Base-by-base conservation (phyloP, 73 alveolate genomes). In the Breviolum minutum region DNA sequence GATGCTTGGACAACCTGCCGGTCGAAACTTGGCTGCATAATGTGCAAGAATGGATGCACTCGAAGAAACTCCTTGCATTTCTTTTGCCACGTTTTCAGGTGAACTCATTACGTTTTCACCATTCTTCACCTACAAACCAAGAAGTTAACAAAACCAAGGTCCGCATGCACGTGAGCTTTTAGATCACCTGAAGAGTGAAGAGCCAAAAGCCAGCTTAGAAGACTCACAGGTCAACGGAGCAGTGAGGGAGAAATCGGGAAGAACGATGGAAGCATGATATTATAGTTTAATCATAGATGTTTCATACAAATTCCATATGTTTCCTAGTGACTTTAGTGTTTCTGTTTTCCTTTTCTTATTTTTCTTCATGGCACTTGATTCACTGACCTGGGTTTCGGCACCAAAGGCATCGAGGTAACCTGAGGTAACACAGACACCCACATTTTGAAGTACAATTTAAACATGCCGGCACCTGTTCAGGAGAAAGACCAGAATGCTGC, bases 1-100 rank as follows among this genome's bases (percentile, higher is more conserved):
- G 12, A 83, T 83, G 92, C 76, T 83, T 19, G 92, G 92, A 61
- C 76, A 83, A 20, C 76, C 92, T 8, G 73, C 92, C 5, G 73
- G 60, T 11, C 92, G 92, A 83, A 60, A 27, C 92, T 83, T 19
- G 73, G 76, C 92, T 11, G 30, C 54, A 40, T n/a, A n/a, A n/a
- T 40, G 0, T 40, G 54, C 54, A 40, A 40, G 54, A 40, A 40
- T 40, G 0, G 54, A 40, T 40, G 54, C 54, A 40, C 54, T 40
- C 3, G 54, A 40, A 40, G 54, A 40, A 40, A 40, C 54, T 40
- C 54, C 5, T 40, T 40, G 54, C 54, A 40, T 40, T 40, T 40
- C 54, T 40, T 40, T 40, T 40, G 54, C 54, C 54, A 40, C 54
- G 54, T 40, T 40, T 40, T 40, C 5, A n/a, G n/a, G n/a, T n/a